Percentiles rank a stretch among this genome's conserved stretches.
Conservation (phyloP, 2,329 filamentous ascomycete genomes). For the Aureobasidium sp. region DNA sequence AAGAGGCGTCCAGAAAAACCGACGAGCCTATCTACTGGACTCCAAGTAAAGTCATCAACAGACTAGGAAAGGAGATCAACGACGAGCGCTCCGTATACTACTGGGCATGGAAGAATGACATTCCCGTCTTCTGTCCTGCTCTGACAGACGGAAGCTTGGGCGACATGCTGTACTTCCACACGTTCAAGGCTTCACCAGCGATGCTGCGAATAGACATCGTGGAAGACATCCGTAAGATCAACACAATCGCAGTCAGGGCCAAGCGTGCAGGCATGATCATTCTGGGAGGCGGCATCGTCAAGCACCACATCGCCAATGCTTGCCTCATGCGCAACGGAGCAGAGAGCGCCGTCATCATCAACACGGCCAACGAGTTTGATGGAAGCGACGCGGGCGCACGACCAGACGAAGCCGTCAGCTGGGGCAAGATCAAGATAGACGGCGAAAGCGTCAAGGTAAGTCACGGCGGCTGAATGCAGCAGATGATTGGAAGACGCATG, state of each 20-base stretch:
- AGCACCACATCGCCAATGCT: slow-evolving; percentile 97
- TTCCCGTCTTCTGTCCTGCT: slow-evolving; percentile 93
- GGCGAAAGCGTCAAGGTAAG: slow-evolving; percentile 76
- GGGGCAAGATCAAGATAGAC: slow-evolving; percentile 93
- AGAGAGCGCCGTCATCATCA: slow-evolving; percentile 94
- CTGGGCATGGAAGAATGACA: slow-evolving; percentile 95
- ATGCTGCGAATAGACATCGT: slow-evolving; percentile 86
- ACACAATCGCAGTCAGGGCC: slow-evolving; percentile 81
- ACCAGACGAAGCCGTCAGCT: slow-evolving; percentile 93
- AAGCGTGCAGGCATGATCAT: slow-evolving; percentile 92
- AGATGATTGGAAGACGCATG: neutral
- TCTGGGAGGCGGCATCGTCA: slow-evolving; percentile 86
- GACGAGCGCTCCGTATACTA: slow-evolving; percentile 88
- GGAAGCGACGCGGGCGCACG: slow-evolving; percentile 91
- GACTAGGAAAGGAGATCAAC: slow-evolving; percentile 89
- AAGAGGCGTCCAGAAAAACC: slow-evolving; percentile 62
- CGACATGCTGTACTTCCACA: slow-evolving; percentile 98
- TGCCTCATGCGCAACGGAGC: slow-evolving; percentile 96
- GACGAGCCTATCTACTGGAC: slow-evolving; percentile 77
- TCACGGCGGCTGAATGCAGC: slow-evolving; percentile 27
- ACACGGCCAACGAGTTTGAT: slow-evolving; percentile 95
- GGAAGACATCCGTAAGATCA: slow-evolving; percentile 86
- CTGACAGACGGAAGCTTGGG: slow-evolving; percentile 91
- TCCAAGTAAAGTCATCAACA: slow-evolving; percentile 80
- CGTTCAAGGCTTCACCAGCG: slow-evolving; percentile 75